Conservation (phyloP, 2,329 filamentous ascomycete genomes). For the Aspergillus texensis region DNA sequence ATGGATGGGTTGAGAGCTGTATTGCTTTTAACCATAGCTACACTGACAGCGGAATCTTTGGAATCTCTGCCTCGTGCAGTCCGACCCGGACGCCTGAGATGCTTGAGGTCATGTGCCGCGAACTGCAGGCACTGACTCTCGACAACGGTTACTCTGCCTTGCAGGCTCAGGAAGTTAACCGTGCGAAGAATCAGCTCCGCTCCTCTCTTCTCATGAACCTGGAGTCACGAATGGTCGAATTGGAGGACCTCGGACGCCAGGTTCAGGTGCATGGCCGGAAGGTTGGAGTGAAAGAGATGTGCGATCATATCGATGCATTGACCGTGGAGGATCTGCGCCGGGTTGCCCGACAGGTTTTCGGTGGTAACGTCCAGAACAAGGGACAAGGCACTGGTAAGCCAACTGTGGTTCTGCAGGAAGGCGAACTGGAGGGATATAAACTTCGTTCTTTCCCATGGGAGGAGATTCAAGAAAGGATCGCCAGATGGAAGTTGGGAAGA, state of each 20-base stretch:
- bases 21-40: conserved; percentile 97
- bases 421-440: conserved; percentile 70
- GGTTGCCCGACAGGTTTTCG: conserved; percentile 77
- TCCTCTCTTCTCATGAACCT: conserved; percentile 94
- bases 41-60: conserved; percentile 92
- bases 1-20: conserved; percentile 96
- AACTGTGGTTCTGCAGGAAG: conserved; percentile 93
- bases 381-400: conserved; percentile 83
- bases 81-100: conserved; percentile 78
- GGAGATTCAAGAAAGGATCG: conserved; percentile 85
- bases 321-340: conserved; percentile 78
- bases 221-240: conserved; percentile 93
- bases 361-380: conserved; percentile 72
- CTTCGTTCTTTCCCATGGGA: conserved; percentile 76
- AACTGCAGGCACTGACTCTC: conserved; percentile 76
- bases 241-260: conserved; percentile 92
- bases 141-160: conserved; percentile 75
- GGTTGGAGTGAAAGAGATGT: conserved; percentile 92
- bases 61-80: conserved; percentile 83
- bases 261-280: conserved; percentile 96
- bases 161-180: conserved; percentile 75
- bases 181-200: conserved; percentile 95
- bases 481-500: conserved; percentile 78
- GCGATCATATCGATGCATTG: conserved; percentile 77
- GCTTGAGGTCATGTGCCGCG: conserved; percentile 93